Conservation (phyloP, 179 eudicot genomes). For the Sideroxylon spinosum region DNA sequence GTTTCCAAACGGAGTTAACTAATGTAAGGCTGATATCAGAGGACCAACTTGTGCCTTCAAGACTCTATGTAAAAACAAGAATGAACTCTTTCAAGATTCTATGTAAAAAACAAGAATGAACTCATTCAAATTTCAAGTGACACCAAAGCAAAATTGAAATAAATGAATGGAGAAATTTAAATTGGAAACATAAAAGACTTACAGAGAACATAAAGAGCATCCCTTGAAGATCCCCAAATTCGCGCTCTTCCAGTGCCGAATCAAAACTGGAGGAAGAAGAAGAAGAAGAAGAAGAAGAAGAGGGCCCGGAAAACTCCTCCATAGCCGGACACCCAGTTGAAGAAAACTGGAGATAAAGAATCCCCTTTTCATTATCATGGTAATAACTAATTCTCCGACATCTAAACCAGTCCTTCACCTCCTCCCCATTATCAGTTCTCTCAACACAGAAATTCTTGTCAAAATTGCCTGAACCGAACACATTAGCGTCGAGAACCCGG, state of each 20-base stretch:
- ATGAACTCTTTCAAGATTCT: too few relatives aligned
- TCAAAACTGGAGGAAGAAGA: conserved; percentile 26
- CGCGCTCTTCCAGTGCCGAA: conserved; percentile 46
- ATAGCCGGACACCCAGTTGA: conserved; percentile 37
- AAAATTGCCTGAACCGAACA: conserved; percentile 60
- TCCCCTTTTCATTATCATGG: conserved; percentile 50
- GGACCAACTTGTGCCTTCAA: too few relatives aligned
- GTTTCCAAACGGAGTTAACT: too few relatives aligned
- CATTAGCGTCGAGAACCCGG: conserved; percentile 58
- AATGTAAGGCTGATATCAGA: too few relatives aligned
- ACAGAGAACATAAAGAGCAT: conserved; percentile 94
- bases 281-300: conserved; percentile 22
- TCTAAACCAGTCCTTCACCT: conserved; percentile 38
- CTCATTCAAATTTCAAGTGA: too few relatives aligned
- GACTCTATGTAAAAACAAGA: too few relatives aligned
- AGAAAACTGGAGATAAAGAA: conserved; percentile 60
- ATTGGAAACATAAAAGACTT: conserved; percentile 21
- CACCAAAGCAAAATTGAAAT: background rate
- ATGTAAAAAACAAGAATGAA: background rate
- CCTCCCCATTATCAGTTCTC: conserved; percentile 21
- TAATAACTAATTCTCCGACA: conserved; percentile 50
- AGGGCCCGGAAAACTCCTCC: conserved; percentile 13
- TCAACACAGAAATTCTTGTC: conserved; percentile 28
- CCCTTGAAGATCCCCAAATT: conserved; percentile 72
- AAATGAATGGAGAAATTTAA: background rate